Evolutionary conservation across 495 filamentous ascomycete genomes (phyloP).

Genomic region (Astrocystis sublimbata): DNA sequence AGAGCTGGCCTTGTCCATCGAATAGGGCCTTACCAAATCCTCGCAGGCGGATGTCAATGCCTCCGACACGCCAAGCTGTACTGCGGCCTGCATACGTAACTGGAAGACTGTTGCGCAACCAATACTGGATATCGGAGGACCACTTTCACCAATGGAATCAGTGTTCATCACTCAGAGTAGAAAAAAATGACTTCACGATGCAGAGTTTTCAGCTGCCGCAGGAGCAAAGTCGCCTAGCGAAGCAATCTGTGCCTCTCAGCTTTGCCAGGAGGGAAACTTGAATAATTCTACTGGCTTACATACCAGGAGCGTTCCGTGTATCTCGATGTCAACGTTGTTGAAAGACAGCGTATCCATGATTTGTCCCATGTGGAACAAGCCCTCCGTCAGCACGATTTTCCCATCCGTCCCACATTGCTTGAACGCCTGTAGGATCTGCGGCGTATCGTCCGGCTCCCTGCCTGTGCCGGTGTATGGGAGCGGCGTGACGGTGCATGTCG

Average conservation of each 20-base stretch:
- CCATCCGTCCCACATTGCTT: slow-evolving; percentile 39
- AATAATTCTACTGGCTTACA: neutral
- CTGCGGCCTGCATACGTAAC: slow-evolving; percentile 41
- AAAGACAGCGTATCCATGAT: slow-evolving; percentile 46
- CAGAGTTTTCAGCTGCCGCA: too few species aligned
- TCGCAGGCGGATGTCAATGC: slow-evolving; percentile 36
- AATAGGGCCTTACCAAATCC: slow-evolving; percentile 45
- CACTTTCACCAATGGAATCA: too few species aligned
- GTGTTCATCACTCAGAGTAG: too few species aligned
- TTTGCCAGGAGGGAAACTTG: neutral
- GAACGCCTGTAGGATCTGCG: slow-evolving; percentile 47
- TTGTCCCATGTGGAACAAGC: slow-evolving; percentile 45
- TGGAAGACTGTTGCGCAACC: slow-evolving; percentile 36
- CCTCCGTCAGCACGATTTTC: slow-evolving; percentile 39
- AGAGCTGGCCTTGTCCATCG: slow-evolving; percentile 45
- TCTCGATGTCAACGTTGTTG: slow-evolving; percentile 41
- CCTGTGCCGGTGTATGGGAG: slow-evolving; percentile 23
- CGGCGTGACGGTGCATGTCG: slow-evolving; percentile 43
- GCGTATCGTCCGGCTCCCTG: slow-evolving; percentile 40
- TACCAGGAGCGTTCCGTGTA: slow-evolving; percentile 42
- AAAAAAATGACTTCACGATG: too few species aligned
- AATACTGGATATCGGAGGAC: slow-evolving; percentile 31
- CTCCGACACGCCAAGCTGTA: slow-evolving; percentile 45
- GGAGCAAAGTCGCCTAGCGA: too few species aligned
- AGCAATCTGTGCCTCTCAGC: too few species aligned